Evolutionary conservation across 1,284 basidiomycete species (phyloP).

Genomic region (Marasmius sp.): DNA sequence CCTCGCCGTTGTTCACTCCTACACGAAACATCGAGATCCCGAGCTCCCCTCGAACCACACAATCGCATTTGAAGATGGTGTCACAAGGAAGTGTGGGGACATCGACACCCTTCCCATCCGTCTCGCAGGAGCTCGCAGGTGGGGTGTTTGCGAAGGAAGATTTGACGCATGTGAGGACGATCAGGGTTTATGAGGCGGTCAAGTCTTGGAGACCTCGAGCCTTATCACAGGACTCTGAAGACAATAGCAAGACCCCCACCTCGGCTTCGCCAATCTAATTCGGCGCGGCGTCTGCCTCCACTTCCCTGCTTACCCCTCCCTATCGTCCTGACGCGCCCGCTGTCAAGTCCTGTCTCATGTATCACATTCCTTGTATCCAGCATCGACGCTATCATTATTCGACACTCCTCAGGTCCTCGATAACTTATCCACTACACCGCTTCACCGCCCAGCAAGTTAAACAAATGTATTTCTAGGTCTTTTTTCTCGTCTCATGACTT

Average conservation of each 20-base stretch:
- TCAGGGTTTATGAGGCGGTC: conserved; percentile 55
- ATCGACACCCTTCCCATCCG: too few species aligned
- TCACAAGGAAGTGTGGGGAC: neutral
- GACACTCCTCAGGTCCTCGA: neutral
- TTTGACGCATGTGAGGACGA: conserved; percentile 52
- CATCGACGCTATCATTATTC: neutral
- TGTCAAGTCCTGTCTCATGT: neutral
- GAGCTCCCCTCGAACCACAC: neutral
- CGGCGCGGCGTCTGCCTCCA: too few species aligned
- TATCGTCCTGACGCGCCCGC: neutral
- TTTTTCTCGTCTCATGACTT: neutral
- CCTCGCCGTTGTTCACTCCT: neutral
- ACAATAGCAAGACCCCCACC: neutral
- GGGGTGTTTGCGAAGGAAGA: conserved; percentile 29
- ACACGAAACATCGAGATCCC: conserved; percentile 11
- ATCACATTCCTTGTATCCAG: neutral
- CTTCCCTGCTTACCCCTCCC: neutral
- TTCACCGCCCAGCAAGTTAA: neutral
- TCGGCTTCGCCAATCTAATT: neutral
- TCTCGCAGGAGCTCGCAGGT: neutral
- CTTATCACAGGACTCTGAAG: neutral
- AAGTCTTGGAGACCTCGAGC: conserved; percentile 21
- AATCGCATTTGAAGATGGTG: neutral
- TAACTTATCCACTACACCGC: too few species aligned
- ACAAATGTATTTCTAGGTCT: neutral